Base-by-base conservation (phyloP, 2,329 filamentous ascomycete genomes). In the Aspergillus awamori region DNA sequence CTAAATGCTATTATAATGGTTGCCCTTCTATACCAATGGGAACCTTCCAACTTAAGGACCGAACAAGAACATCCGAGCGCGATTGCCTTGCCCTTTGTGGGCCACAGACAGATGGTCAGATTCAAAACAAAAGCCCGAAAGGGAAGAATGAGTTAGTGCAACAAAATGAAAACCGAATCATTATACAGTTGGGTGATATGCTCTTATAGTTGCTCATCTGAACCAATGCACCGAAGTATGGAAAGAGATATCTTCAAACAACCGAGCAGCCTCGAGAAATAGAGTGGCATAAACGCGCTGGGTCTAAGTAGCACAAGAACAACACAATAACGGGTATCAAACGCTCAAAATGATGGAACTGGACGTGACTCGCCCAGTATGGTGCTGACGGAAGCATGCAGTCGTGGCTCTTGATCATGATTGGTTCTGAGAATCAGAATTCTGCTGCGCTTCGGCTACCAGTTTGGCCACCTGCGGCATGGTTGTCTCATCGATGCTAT, bases 401-500 rank as follows among this genome's bases (percentile, higher is more conserved):
- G 30, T 51, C 51, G 26, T 53, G 39, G 39, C 39, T 55, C 43
- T 58, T 57, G 33, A 41, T 64, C 47, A 49, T 26, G 57, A 26
- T 43, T 33, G 26, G 36, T 39, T 28, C 33, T 22, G 20, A 36
- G 38, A 45, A 24, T 30, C 41, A 43, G 28, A 24, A 26, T 57
- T 22, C 33, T 49, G 55, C 47, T 41, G 33, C 47, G 24, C 38
- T 33, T 39, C 56, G 10, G 41, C 26, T 24, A 41, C 53, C 30
- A 39, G 17, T 41, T 51, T 55, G 8, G 47, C 26, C 30, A 71
- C 70, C 64, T 70, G 67, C 55, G 72, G 64, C 63, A 70, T 62
- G 24, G 63, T 62, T 17, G 71, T 66, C 20, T 81, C 83, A 65
- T 93, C 90, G 39, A 93, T 81, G 72, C 91, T 96, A 58, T 88